phyloP scores from a whole-genome alignment of 306 rosid genomes.

The Hippophae gyantsensis region DNA sequence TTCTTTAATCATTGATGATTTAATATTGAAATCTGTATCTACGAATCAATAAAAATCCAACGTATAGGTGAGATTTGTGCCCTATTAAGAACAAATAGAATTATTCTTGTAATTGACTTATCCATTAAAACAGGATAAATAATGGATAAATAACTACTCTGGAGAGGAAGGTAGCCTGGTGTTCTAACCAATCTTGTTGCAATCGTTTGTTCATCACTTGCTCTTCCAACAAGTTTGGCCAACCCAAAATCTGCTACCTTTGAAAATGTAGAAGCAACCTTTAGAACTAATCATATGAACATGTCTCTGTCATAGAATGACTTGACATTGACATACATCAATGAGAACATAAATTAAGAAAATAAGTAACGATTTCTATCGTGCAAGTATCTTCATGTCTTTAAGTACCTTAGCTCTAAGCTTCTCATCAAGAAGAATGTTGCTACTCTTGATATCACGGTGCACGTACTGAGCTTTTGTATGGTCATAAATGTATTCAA shows the following conservation, averaged over 20 bases:
- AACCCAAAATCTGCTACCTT: constrained; percentile 89
- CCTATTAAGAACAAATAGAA: too few relatives aligned
- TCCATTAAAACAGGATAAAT: not conserved
- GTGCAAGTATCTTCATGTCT: too few relatives aligned
- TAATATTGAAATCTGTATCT: too few relatives aligned
- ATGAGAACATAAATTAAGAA: too few relatives aligned
- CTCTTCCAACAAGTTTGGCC: constrained; percentile 62
- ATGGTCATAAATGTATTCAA: constrained; percentile 82
- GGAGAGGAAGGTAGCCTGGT: constrained; percentile 95
- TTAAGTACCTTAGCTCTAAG: constrained; percentile 62
- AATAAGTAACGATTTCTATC: not conserved
- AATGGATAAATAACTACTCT: constrained; percentile 42
- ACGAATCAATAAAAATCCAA: too few relatives aligned
- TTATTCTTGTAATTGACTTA: too few relatives aligned
- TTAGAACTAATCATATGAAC: too few relatives aligned
- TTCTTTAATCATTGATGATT: too few relatives aligned
- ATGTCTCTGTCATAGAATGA: too few relatives aligned
- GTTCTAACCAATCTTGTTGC: constrained; percentile 84
- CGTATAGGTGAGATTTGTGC: too few relatives aligned
- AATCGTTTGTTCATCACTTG: constrained; percentile 52
- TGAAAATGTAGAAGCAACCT: not conserved
- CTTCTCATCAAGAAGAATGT: constrained; percentile 65
- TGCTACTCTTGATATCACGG: constrained; percentile 71
- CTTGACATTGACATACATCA: too few relatives aligned
- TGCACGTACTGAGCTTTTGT: constrained; percentile 70